phyloP scores from a whole-genome alignment of 176 grass and related monocot species.

The Lolium perenne region DNA sequence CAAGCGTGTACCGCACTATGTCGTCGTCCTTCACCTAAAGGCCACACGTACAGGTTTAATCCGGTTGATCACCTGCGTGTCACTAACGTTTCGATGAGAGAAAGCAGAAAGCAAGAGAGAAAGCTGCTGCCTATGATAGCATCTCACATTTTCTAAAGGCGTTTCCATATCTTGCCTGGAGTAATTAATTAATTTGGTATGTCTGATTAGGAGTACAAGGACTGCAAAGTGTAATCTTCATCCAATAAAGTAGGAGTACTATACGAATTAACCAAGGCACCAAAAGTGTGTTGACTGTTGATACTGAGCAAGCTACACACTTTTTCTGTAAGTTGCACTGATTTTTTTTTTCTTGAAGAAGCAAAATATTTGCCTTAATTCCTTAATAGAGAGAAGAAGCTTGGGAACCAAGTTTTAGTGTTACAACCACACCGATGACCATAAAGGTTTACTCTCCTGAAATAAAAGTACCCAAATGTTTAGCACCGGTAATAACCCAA shows the following conservation, averaged over 20 bases:
- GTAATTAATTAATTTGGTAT: background rate
- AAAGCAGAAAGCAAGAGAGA: background rate
- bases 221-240: conserved; percentile 19
- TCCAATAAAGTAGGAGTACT: conserved; percentile 16
- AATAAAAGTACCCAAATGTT: no score
- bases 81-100: background rate
- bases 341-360: no score
- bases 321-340: no score
- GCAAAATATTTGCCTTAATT: no score
- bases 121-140: background rate
- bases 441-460: no score
- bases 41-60: background rate
- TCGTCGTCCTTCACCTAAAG: no score
- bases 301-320: background rate
- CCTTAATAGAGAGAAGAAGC: no score
- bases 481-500: no score
- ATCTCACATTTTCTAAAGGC: background rate
- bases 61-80: background rate
- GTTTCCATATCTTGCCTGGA: conserved; percentile 16
- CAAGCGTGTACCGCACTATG: no score
- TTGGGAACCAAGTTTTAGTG: no score
- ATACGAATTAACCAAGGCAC: background rate
- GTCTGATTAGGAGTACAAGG: conserved; percentile 29
- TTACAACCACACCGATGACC: no score
- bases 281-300: background rate